Conservation (phyloP, 768 basidiomycete genomes). For the Phaeotremella skinneri region DNA sequence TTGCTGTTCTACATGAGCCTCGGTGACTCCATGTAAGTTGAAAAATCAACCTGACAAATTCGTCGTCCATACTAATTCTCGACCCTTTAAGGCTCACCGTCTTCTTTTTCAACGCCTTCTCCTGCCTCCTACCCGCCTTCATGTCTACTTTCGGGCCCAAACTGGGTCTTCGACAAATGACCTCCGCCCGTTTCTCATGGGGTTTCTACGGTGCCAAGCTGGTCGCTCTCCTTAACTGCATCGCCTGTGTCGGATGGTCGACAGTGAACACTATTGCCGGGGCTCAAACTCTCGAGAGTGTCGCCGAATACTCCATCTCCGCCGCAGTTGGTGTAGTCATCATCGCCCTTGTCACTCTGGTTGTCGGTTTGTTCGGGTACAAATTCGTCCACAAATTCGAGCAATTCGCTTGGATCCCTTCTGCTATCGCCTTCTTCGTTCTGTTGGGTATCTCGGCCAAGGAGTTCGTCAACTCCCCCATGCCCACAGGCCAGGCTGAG, state of each 20-base stretch:
- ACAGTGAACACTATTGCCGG: conserved; percentile 51
- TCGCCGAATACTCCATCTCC: conserved; percentile 29
- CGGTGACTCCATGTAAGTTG: conserved; percentile 49
- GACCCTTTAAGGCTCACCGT: conserved; percentile 42
- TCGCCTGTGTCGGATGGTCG: conserved; percentile 56
- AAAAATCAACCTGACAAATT: background rate
- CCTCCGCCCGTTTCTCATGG: conserved; percentile 54
- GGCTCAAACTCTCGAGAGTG: conserved; percentile 27
- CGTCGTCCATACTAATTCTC: background rate
- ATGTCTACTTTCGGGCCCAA: conserved; percentile 51
- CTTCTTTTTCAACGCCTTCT: conserved; percentile 55
- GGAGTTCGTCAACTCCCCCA: conserved; percentile 40
- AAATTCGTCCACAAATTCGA: conserved; percentile 55
- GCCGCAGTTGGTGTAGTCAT: conserved; percentile 55
- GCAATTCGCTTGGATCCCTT: conserved; percentile 55
- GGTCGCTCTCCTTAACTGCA: conserved; percentile 53
- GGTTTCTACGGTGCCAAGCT: conserved; percentile 49
- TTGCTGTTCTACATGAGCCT: conserved; percentile 52
- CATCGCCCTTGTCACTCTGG: conserved; percentile 54
- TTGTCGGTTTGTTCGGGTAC: conserved; percentile 55
- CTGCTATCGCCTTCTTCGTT: conserved; percentile 48
- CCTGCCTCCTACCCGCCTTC: conserved; percentile 21
- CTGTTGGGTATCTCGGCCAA: conserved; percentile 47
- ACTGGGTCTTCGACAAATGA: conserved; percentile 56
- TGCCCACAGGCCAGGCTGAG: conserved; percentile 48